These are phyloP conservation scores for Didymellaceae sp. DNA, from an alignment of 2,329 filamentous ascomycete genomes.

Conservation along the genomic window DNA sequence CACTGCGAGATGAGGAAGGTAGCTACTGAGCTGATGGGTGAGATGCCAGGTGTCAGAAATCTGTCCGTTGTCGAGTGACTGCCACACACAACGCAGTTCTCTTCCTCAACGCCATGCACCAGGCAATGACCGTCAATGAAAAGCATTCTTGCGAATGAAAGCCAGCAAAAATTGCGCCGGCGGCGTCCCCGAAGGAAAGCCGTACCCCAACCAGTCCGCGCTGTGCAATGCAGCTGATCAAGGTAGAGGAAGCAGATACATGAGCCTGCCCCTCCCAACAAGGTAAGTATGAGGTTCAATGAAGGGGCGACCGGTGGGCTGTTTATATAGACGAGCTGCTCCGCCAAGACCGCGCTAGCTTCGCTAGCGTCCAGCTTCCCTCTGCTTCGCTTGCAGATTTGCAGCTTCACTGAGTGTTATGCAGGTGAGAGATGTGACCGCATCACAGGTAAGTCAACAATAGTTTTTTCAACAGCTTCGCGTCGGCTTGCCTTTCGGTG, in stretches of 20 bases:
- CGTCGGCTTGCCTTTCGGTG: not conserved
- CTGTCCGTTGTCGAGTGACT: too few species aligned
- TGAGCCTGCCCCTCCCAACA: slow-evolving; percentile 42
- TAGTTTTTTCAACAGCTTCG: not conserved
- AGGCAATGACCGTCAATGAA: slow-evolving; percentile 48
- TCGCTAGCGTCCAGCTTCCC: not conserved
- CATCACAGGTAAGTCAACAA: slow-evolving; percentile 18
- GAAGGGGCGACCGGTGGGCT: not conserved
- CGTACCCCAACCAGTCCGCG: slow-evolving; percentile 40
- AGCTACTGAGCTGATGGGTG: too few species aligned
- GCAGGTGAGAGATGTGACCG: slow-evolving; percentile 12
- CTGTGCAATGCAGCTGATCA: slow-evolving; percentile 48
- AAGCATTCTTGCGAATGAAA: slow-evolving; percentile 18
- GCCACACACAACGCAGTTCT: slow-evolving; percentile 6
- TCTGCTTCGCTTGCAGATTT: slow-evolving; percentile 2
- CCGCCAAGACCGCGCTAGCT: not conserved
- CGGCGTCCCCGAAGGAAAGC: slow-evolving; percentile 45
- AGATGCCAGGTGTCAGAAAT: too few species aligned
- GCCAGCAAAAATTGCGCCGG: slow-evolving; percentile 40
- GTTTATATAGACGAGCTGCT: not conserved
- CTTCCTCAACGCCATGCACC: slow-evolving; percentile 48
- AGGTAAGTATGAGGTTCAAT: slow-evolving; percentile 25
- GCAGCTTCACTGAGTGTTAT: slow-evolving; percentile 5
- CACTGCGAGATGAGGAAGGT: too few species aligned
- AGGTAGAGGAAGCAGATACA: slow-evolving; percentile 33